Conservation (phyloP, 192 early-diverging fungal species). For the Coemansia sp. region DNA sequence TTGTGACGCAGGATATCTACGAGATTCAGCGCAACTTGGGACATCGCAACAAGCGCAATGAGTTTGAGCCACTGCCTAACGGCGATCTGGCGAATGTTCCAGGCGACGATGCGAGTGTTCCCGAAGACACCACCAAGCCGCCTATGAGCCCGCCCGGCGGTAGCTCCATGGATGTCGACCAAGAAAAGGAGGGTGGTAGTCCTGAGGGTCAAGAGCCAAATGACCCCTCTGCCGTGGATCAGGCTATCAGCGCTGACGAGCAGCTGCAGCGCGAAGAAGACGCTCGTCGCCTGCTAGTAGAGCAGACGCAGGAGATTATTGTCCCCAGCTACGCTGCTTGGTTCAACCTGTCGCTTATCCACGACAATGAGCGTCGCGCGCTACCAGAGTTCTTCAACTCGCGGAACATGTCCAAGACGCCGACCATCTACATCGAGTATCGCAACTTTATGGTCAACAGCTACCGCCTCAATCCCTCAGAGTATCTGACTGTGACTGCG, state of each 20-base stretch:
- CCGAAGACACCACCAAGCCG: slow-evolving; percentile 13
- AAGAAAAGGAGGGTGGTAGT: slow-evolving; percentile 2
- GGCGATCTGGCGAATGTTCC: slow-evolving; percentile 43
- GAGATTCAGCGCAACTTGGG: slow-evolving; percentile 20
- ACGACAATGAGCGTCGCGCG: slow-evolving; percentile 86
- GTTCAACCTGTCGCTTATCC: slow-evolving; percentile 81
- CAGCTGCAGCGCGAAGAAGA: slow-evolving; percentile 63
- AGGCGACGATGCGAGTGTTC: slow-evolving; percentile 9
- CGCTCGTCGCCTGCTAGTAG: slow-evolving; percentile 66
- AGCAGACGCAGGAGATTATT: slow-evolving; percentile 73
- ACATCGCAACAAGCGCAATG: slow-evolving; percentile 22
- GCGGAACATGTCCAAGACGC: slow-evolving; percentile 92
- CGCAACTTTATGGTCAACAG: slow-evolving; percentile 99
- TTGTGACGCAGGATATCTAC: slow-evolving; percentile 21
- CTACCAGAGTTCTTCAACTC: slow-evolving; percentile 97
- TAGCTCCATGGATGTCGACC: slow-evolving; percentile 29
- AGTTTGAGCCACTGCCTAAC: slow-evolving; percentile 41
- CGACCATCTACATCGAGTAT: slow-evolving; percentile 90
- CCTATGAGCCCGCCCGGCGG: neutral
- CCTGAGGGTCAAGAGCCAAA: slow-evolving; percentile 16
- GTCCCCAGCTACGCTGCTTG: slow-evolving; percentile 93
- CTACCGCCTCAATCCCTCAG: slow-evolving; percentile 91
- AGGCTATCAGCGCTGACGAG: slow-evolving; percentile 15
- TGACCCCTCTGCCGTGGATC: slow-evolving; percentile 32
- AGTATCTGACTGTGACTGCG: slow-evolving; percentile 98